A percentile compares a stretch with the other conserved stretches of the same genome.
Conservation (phyloP, 768 basidiomycete genomes). For the Austroboletus eburneus region DNA sequence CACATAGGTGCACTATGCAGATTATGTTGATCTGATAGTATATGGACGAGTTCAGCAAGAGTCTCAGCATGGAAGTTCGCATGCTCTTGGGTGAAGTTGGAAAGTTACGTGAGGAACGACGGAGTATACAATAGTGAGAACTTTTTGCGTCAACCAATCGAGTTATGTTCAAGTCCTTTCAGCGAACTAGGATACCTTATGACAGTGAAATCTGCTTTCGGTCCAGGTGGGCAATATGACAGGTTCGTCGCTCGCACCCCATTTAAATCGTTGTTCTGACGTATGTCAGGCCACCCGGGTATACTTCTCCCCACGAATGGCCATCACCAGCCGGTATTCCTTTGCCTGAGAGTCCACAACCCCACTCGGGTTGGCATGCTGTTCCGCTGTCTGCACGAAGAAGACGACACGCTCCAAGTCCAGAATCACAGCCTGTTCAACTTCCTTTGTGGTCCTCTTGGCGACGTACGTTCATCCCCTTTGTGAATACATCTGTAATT, state of each 20-base stretch:
- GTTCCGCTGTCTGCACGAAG: slow-evolving; percentile 33
- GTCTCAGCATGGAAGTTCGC: slow-evolving; percentile 70
- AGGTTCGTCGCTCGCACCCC: slow-evolving; percentile 42
- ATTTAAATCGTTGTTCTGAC: neutral
- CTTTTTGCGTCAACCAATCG: neutral
- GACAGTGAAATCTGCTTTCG: slow-evolving; percentile 62
- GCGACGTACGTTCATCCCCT: slow-evolving; percentile 42
- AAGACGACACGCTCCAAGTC: slow-evolving; percentile 29
- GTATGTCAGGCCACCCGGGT: slow-evolving; percentile 33
- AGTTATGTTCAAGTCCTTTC: slow-evolving; percentile 2
- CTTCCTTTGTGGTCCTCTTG: slow-evolving; percentile 54
- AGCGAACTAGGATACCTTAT: slow-evolving; percentile 75
- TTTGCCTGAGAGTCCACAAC: slow-evolving; percentile 36
- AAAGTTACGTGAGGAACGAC: slow-evolving; percentile 67
- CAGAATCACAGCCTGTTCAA: slow-evolving; percentile 32
- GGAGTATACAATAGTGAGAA: slow-evolving; percentile 66
- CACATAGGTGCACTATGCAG: neutral
- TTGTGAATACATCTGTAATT: neutral
- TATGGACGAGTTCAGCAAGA: slow-evolving; percentile 77
- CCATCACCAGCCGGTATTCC: slow-evolving; percentile 38
- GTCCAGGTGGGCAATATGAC: slow-evolving; percentile 70
- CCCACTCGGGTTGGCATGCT: slow-evolving; percentile 56
- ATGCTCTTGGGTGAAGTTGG: slow-evolving; percentile 77
- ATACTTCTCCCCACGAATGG: slow-evolving; percentile 39
- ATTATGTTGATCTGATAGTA: slow-evolving; percentile 41